phyloP scores from a whole-genome alignment of 2,329 filamentous ascomycete species.

The Fusarium cyanostomum region DNA sequence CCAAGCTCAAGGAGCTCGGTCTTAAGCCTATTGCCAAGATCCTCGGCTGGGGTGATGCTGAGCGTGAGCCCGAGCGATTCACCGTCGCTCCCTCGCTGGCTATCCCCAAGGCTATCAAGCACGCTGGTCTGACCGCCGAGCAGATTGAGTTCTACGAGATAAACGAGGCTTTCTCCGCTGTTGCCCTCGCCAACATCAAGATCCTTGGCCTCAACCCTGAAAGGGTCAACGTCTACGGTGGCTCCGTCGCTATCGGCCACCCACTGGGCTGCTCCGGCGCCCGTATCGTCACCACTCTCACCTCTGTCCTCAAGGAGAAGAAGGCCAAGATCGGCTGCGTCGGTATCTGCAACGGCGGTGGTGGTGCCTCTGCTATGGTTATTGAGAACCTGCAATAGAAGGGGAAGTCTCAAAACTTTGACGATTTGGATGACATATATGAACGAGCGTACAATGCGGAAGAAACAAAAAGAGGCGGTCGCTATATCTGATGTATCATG shows the following conservation, averaged over 20 bases:
- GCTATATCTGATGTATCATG: slow-evolving; percentile 24
- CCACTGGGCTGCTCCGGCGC: slow-evolving; percentile 94
- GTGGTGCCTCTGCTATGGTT: slow-evolving; percentile 92
- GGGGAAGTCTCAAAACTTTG: slow-evolving; percentile 17
- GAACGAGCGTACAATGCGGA: slow-evolving; percentile 25
- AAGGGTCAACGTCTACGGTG: slow-evolving; percentile 95
- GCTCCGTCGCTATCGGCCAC: slow-evolving; percentile 94
- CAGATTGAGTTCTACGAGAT: slow-evolving; percentile 96
- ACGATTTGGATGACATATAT: slow-evolving; percentile 40
- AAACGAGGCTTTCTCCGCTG: slow-evolving; percentile 98
- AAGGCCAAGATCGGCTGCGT: slow-evolving; percentile 93
- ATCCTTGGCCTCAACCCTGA: slow-evolving; percentile 80
- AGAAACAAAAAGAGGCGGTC: slow-evolving; percentile 34
- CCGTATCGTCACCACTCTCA: slow-evolving; percentile 89
- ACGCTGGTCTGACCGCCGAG: slow-evolving; percentile 82
- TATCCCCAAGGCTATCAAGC: slow-evolving; percentile 96
- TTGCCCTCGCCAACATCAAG: slow-evolving; percentile 96
- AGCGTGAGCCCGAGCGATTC: slow-evolving; percentile 91
- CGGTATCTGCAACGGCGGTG: slow-evolving; percentile 97
- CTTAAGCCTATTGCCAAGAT: slow-evolving; percentile 96
- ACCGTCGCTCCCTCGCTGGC: slow-evolving; percentile 92
- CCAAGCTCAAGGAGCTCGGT: slow-evolving; percentile 89
- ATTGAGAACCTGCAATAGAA: slow-evolving; percentile 76
- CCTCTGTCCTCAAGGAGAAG: slow-evolving; percentile 89
- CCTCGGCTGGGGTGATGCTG: slow-evolving; percentile 95